Conservation (phyloP, 1,139 yeast species). For the Candida sp. region DNA sequence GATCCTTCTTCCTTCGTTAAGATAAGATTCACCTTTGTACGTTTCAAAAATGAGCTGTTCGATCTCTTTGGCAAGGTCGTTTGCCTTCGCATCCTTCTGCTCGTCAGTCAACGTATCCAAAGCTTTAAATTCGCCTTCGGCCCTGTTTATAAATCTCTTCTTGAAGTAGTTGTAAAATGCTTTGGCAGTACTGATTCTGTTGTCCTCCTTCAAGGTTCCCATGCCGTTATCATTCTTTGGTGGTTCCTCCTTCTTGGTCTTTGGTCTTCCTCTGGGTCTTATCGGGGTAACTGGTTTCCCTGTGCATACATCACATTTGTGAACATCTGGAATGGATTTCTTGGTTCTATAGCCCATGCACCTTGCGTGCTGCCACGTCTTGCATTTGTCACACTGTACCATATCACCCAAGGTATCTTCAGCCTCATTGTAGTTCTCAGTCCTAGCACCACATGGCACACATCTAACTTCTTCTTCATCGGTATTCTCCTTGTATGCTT, state of each 20-base stretch:
- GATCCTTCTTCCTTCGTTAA: conserved; percentile 46
- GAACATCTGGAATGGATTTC: conserved; percentile 32
- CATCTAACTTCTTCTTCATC: conserved; percentile 59
- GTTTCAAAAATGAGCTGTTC: conserved; percentile 42
- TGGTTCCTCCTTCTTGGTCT: not conserved
- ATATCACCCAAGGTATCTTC: conserved; percentile 64
- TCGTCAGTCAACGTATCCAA: conserved; percentile 29
- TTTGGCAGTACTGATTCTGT: conserved; percentile 39
- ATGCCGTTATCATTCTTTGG: not conserved
- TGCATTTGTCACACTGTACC: conserved; percentile 77
- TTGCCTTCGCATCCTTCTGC: conserved; percentile 31
- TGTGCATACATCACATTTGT: conserved; percentile 36
- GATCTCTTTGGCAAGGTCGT: conserved; percentile 41
- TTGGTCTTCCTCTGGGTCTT: not conserved
- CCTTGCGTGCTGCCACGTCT: conserved; percentile 84
- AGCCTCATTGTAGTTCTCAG: conserved; percentile 63
- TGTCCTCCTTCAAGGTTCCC: conserved; percentile 26
- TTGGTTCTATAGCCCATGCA: conserved; percentile 61
- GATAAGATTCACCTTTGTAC: conserved; percentile 32
- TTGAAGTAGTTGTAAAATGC: conserved; percentile 43
- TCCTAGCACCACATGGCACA: conserved; percentile 66
- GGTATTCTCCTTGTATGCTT: no score
- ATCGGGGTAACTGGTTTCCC: conserved; percentile 6
- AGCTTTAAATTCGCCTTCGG: conserved; percentile 24
- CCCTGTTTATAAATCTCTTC: conserved; percentile 46